phyloP scores from a whole-genome alignment of 768 basidiomycete species.

The Asterophora lycoperdoides region DNA sequence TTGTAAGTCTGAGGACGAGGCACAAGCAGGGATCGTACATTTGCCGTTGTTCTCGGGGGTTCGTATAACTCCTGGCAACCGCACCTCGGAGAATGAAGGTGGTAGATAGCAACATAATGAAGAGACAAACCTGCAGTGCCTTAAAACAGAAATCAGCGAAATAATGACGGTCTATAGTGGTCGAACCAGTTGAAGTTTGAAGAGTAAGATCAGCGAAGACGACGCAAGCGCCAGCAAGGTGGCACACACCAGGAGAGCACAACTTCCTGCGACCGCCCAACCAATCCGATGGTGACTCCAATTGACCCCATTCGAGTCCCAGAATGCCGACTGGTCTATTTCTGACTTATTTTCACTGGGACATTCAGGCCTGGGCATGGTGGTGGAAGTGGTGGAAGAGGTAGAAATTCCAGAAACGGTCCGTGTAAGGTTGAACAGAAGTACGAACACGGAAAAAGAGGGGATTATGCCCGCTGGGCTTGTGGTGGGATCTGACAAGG shows the following conservation, averaged over 20 bases:
- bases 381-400: too few relatives aligned
- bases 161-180: slow-evolving; percentile 53
- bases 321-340: slow-evolving; percentile 61
- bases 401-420: too few relatives aligned
- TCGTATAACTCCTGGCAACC: slow-evolving; percentile 59
- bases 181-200: not conserved
- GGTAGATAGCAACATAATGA: not conserved
- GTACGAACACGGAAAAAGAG: too few relatives aligned
- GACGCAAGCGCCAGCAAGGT: not conserved
- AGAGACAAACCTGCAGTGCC: slow-evolving; percentile 59
- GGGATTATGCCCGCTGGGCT: too few relatives aligned
- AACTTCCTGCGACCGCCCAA: slow-evolving; percentile 68
- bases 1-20: not conserved
- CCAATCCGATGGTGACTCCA: slow-evolving; percentile 68
- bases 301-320: slow-evolving; percentile 47
- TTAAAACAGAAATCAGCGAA: slow-evolving; percentile 48
- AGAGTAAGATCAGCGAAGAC: not conserved
- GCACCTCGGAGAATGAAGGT: not conserved
- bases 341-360: slow-evolving; percentile 44
- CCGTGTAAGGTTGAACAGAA: too few relatives aligned
- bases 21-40: slow-evolving; percentile 43
- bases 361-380: slow-evolving; percentile 26
- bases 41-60: slow-evolving; percentile 72
- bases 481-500: not conserved
- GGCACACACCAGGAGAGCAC: slow-evolving; percentile 44